Percentiles rank a stretch among this genome's conserved stretches.
Conservation (phyloP, 176 grass and related monocot genomes). For the Rhipidocladum racemiflorum region DNA sequence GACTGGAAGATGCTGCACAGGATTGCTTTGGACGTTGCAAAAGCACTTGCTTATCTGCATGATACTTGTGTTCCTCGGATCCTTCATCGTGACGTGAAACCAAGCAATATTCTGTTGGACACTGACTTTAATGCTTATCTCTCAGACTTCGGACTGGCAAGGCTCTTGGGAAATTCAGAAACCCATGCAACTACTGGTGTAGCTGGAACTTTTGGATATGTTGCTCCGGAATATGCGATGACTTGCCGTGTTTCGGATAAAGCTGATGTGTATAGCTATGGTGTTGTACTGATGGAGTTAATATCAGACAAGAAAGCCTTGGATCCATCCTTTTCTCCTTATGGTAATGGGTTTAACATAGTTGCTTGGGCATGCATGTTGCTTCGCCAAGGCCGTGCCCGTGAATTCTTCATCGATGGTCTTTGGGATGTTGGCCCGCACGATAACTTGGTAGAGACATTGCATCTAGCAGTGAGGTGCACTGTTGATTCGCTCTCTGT, state of each 20-base stretch:
- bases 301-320: conserved; percentile 97
- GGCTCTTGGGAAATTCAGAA: conserved; percentile 94
- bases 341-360: conserved; percentile 98
- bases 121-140: conserved; percentile 80
- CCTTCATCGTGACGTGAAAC: conserved; percentile 91
- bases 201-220: conserved; percentile 95
- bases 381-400: conserved; percentile 71
- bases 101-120: conserved; percentile 93
- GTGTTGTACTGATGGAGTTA: conserved; percentile 95
- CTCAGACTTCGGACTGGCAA: conserved; percentile 90
- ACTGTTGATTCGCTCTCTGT: conserved; percentile 78
- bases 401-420: conserved; percentile 86
- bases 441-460: conserved; percentile 83
- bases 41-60: conserved; percentile 85
- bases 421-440: conserved; percentile 80
- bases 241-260: conserved; percentile 97
- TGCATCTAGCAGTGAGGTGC: conserved; percentile 89
- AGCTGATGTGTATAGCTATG: conserved; percentile 92
- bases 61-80: conserved; percentile 84
- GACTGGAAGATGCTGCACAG: conserved; percentile 93
- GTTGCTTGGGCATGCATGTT: conserved; percentile 96
- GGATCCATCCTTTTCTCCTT: conserved; percentile 89
- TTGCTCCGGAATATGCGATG: conserved; percentile 97
- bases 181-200: conserved; percentile 97
- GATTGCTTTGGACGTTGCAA: conserved; percentile 89